These are phyloP conservation scores for Halophytophthora polymorphica DNA, from an alignment of 352 stramenopile genomes.

Conservation along the genomic window DNA sequence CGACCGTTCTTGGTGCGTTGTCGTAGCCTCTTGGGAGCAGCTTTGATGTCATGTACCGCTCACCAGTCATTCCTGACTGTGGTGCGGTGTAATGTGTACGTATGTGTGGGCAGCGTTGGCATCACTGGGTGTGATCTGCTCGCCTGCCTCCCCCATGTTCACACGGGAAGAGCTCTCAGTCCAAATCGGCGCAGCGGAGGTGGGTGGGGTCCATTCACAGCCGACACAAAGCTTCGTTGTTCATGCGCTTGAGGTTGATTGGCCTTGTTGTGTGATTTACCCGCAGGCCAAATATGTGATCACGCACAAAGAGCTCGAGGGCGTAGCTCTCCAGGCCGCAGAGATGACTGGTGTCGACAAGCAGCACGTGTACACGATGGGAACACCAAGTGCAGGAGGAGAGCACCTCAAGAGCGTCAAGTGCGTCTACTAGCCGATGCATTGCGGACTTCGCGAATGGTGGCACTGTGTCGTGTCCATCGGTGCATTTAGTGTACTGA, in stretches of 20 bases:
- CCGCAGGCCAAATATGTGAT: conserved; percentile 48
- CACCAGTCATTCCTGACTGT: background rate
- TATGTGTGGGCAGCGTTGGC: conserved; percentile 28
- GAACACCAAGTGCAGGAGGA: conserved; percentile 12
- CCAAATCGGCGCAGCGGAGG: conserved; percentile 42
- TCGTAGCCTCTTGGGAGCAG: background rate
- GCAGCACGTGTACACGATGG: conserved; percentile 51
- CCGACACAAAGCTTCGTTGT: background rate
- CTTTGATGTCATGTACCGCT: conserved; percentile 1
- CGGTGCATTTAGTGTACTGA: conserved; percentile 10
- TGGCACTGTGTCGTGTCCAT: conserved; percentile 25
- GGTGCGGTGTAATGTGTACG: background rate
- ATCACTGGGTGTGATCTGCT: conserved; percentile 50
- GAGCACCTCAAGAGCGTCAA: conserved; percentile 44
- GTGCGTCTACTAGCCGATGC: conserved; percentile 22
- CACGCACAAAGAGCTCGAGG: conserved; percentile 46
- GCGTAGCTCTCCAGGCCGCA: conserved; percentile 43
- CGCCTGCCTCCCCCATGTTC: conserved; percentile 61
- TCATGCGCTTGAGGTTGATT: background rate
- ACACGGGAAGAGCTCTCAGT: conserved; percentile 38
- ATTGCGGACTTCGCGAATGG: background rate
- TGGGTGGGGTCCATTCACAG: conserved; percentile 5
- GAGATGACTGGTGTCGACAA: conserved; percentile 24
- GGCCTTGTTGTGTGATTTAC: background rate
- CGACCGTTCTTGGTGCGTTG: conserved; percentile 43